Conservation (phyloP, 2,329 filamentous ascomycete genomes). For the Metarhizium sp. region DNA sequence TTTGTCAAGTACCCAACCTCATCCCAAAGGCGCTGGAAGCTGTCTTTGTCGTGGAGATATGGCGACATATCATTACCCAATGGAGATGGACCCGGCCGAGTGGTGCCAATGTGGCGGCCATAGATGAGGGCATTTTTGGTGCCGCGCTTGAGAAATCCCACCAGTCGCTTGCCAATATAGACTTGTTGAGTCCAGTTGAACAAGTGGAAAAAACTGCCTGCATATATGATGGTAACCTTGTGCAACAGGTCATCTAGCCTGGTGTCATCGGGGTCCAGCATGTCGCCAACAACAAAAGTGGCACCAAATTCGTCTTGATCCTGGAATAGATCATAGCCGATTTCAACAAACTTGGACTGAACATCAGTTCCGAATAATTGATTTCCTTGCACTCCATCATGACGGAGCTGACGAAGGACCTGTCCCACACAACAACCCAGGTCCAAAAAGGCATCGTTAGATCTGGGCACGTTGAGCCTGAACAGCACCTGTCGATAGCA, state of each 20-base stretch:
- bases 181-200: conserved; percentile 38
- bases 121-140: conserved; percentile 37
- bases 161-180: conserved; percentile 32
- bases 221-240: conserved; percentile 38
- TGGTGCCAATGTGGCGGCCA: conserved; percentile 39
- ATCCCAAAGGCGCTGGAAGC: conserved; percentile 45
- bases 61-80: conserved; percentile 15
- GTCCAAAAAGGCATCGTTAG: conserved; percentile 34
- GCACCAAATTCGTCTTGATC: conserved; percentile 39
- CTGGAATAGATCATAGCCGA: conserved; percentile 56
- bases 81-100: conserved; percentile 14
- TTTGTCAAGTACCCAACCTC: conserved; percentile 38
- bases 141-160: conserved; percentile 34
- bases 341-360: conserved; percentile 39
- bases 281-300: conserved; percentile 41
- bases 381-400: conserved; percentile 37
- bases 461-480: conserved; percentile 28
- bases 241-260: conserved; percentile 25
- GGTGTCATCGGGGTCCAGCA: conserved; percentile 32
- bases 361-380: conserved; percentile 42
- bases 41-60: conserved; percentile 38
- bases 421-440: conserved; percentile 43
- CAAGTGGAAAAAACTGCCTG: conserved; percentile 40
- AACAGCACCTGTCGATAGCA: conserved; percentile 33
- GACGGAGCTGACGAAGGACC: conserved; percentile 37